A percentile compares a stretch with the other conserved stretches of the same genome.
Conservation (phyloP, 495 filamentous ascomycete species). For the Collariella sp. region DNA sequence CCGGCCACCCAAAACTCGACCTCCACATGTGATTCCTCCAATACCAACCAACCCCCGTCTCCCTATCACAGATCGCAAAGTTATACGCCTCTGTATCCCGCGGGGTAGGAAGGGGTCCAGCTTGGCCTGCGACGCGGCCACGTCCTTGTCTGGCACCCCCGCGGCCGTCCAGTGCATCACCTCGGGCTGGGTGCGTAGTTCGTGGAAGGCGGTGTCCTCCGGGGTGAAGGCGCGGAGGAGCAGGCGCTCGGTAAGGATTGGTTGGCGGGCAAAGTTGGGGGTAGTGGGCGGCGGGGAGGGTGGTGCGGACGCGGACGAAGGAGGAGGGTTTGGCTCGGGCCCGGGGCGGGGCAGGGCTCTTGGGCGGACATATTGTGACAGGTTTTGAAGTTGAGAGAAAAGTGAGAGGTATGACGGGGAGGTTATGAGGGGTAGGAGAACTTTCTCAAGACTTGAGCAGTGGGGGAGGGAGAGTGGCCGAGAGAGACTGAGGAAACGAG, state of each 20-base stretch:
- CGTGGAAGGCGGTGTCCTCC: conserved; percentile 33
- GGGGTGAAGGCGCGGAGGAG: conserved; percentile 32
- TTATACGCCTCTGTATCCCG: conserved; percentile 28
- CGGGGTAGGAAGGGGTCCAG: conserved; percentile 28
- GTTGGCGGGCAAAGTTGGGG: conserved; percentile 20
- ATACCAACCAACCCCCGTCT: conserved; percentile 31
- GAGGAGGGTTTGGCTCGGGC: not conserved
- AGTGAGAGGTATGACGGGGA: not conserved
- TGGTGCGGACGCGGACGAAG: conserved; percentile 29
- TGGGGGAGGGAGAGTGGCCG: too few species aligned
- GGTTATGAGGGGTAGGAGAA: not conserved
- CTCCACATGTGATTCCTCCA: conserved; percentile 27
- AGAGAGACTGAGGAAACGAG: too few species aligned
- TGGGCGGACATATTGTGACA: too few species aligned
- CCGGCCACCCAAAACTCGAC: conserved; percentile 34
- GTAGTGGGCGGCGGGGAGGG: conserved; percentile 24
- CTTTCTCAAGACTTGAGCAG: too few species aligned
- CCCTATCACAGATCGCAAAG: conserved; percentile 33
- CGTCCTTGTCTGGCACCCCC: conserved; percentile 29
- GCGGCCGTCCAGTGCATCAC: conserved; percentile 40
- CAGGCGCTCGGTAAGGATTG: conserved; percentile 37
- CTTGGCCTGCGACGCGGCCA: conserved; percentile 26
- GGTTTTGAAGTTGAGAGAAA: not conserved
- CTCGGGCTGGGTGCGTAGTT: conserved; percentile 41
- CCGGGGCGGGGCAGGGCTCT: not conserved